These are phyloP conservation scores for Neurospora cerealis DNA, from an alignment of 495 filamentous ascomycete genomes.

Conservation along the genomic window DNA sequence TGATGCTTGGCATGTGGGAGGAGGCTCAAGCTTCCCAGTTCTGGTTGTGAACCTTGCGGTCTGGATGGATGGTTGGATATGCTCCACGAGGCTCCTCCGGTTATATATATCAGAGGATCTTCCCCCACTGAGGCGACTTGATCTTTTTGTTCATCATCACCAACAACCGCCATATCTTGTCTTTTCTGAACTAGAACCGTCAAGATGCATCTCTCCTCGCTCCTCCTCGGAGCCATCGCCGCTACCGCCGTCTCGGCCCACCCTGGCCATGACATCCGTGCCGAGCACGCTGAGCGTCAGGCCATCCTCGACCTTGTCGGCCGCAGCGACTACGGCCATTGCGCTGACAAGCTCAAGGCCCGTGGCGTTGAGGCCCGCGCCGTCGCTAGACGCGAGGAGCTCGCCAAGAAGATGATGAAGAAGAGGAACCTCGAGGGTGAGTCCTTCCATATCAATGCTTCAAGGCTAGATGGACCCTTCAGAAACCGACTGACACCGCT, in stretches of 20 bases:
- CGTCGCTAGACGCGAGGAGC: constrained; percentile 32
- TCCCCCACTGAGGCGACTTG: background rate
- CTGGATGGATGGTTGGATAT: background rate
- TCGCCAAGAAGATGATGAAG: constrained; percentile 13
- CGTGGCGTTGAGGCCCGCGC: constrained; percentile 37
- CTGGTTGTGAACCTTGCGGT: background rate
- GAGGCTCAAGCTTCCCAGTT: background rate
- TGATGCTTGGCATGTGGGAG: background rate
- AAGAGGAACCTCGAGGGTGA: constrained; percentile 9
- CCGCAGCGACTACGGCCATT: constrained; percentile 35
- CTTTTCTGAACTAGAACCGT: background rate
- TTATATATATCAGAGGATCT: background rate
- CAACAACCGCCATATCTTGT: background rate
- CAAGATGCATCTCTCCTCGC: constrained; percentile 11
- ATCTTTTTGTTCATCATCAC: background rate
- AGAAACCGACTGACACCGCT: constrained; percentile 4
- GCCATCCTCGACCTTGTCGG: constrained; percentile 28
- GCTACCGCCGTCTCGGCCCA: constrained; percentile 25
- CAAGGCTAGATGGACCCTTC: background rate
- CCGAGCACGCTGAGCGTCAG: constrained; percentile 37
- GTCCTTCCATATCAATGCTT: constrained; percentile 3
- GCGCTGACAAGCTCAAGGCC: constrained; percentile 38
- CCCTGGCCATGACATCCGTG: constrained; percentile 38
- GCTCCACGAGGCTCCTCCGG: background rate
- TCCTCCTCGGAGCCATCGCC: constrained; percentile 8